Evolutionary conservation across 202 grass and related monocot genomes (phyloP).

Genomic region (Miscanthus sacchariflorus): DNA sequence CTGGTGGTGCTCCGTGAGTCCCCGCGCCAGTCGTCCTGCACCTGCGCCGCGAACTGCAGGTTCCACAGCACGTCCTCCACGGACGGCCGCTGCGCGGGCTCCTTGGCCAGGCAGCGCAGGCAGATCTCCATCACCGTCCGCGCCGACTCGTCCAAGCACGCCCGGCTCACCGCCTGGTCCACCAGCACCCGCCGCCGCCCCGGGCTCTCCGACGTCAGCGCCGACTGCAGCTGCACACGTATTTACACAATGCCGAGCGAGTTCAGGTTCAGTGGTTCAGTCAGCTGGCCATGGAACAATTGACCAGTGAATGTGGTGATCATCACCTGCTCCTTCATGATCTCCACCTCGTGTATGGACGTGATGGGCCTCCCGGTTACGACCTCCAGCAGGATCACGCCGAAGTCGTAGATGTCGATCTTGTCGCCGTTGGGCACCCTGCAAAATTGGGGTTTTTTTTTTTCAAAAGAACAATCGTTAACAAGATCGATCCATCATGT

Average conservation of each 20-base stretch:
- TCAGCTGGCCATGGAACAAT: no score
- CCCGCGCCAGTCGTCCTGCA: conserved; percentile 80
- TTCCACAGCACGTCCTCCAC: conserved; percentile 98
- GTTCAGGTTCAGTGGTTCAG: no score
- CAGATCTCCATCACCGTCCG: conserved; percentile 91
- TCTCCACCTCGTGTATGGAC: conserved; percentile 69
- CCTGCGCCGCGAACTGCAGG: conserved; percentile 86
- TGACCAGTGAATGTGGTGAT: no score
- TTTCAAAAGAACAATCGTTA: no score
- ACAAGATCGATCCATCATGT: no score
- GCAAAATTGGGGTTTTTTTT: no score
- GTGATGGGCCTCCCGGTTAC: conserved; percentile 75
- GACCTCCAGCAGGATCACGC: conserved; percentile 85
- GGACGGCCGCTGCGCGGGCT: conserved; percentile 76
- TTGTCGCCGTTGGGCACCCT: conserved; percentile 74
- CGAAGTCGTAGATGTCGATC: conserved; percentile 93
- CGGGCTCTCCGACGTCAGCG: conserved; percentile 60
- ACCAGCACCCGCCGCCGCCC: conserved; percentile 48
- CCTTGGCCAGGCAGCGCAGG: conserved; percentile 83
- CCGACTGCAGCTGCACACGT: conserved; percentile 58
- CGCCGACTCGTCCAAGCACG: conserved; percentile 74
- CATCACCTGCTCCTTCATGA: conserved; percentile 64
- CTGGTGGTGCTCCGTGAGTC: conserved; percentile 58
- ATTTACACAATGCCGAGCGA: no score
- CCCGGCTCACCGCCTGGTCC: conserved; percentile 59